phyloP scores from a whole-genome alignment of 495 filamentous ascomycete species.

The Podospora didyma region DNA sequence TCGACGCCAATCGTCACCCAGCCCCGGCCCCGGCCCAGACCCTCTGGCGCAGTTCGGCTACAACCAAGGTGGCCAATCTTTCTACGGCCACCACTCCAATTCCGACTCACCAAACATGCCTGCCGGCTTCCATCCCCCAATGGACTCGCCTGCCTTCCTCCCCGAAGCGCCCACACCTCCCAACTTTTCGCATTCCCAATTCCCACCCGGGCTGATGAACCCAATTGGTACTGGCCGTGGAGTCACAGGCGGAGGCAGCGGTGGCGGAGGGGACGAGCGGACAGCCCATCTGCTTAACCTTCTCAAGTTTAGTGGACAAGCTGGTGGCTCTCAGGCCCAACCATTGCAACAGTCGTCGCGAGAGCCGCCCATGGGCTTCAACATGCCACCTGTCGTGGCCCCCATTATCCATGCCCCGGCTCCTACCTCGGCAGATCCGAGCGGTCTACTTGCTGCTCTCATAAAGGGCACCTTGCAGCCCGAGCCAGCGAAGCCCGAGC shows the following conservation, averaged over 20 bases:
- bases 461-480: slow-evolving; percentile 45
- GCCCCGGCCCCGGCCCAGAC: slow-evolving; percentile 14
- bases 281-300: slow-evolving; percentile 77
- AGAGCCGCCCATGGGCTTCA: slow-evolving; percentile 16
- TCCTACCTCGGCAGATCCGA: slow-evolving; percentile 42
- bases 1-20: slow-evolving; percentile 31
- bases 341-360: slow-evolving; percentile 15
- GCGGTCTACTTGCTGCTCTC: slow-evolving; percentile 49
- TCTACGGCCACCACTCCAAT: slow-evolving; percentile 32
- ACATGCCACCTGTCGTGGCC: slow-evolving; percentile 18
- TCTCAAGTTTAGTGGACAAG: slow-evolving; percentile 73
- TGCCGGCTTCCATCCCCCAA: slow-evolving; percentile 17
- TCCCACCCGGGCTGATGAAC: slow-evolving; percentile 35
- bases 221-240: slow-evolving; percentile 38
- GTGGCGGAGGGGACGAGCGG: slow-evolving; percentile 49
- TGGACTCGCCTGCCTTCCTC: slow-evolving; percentile 39
- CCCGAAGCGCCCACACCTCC: slow-evolving; percentile 48
- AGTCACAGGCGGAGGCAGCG: slow-evolving; percentile 30
- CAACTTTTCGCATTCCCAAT: slow-evolving; percentile 36
- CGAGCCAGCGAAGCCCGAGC: slow-evolving; percentile 36
- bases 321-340: slow-evolving; percentile 12
- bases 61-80: slow-evolving; percentile 33
- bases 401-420: slow-evolving; percentile 44
- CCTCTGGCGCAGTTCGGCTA: slow-evolving; percentile 28
- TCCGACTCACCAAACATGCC: slow-evolving; percentile 28